Percentiles rank a stretch among this genome's conserved stretches.
These are phyloP conservation scores for Epichloe bromicola DNA, from an alignment of 2,329 filamentous ascomycete species.

Conservation along the genomic window DNA sequence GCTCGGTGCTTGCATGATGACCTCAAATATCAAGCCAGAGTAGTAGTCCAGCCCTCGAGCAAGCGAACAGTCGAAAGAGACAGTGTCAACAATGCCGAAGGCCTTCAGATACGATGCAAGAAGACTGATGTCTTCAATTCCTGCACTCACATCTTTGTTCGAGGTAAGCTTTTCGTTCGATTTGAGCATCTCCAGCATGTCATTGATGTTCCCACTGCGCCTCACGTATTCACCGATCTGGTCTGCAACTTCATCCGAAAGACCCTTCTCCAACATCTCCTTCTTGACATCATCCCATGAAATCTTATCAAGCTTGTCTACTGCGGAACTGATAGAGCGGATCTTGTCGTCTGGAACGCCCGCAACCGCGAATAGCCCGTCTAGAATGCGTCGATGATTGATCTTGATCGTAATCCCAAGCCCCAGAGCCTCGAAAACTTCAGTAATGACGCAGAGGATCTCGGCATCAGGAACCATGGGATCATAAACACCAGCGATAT, in stretches of 20 bases:
- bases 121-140: slow-evolving; percentile 66
- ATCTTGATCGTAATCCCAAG: slow-evolving; percentile 76
- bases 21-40: slow-evolving; percentile 82
- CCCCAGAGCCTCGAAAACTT: slow-evolving; percentile 71
- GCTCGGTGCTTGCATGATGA: slow-evolving; percentile 38
- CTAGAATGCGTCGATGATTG: slow-evolving; percentile 88
- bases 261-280: slow-evolving; percentile 88
- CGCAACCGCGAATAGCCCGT: slow-evolving; percentile 83
- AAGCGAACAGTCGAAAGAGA: slow-evolving; percentile 83
- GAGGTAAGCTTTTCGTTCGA: slow-evolving; percentile 53
- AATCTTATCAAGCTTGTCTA: slow-evolving; percentile 91
- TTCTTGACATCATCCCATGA: slow-evolving; percentile 82
- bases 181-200: slow-evolving; percentile 59
- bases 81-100: slow-evolving; percentile 56
- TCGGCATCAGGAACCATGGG: slow-evolving; percentile 88
- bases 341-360: slow-evolving; percentile 82
- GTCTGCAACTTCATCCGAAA: slow-evolving; percentile 65
- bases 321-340: slow-evolving; percentile 77
- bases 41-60: slow-evolving; percentile 86
- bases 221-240: slow-evolving; percentile 75
- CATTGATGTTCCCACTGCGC: slow-evolving; percentile 53
- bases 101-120: slow-evolving; percentile 73
- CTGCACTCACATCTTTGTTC: slow-evolving; percentile 65
- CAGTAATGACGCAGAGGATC: slow-evolving; percentile 69
- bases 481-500: slow-evolving; percentile 81